These are phyloP conservation scores for Physcomitrium patens DNA, from an alignment of 225 moss, liverwort and hornwort species.

Conservation along the genomic window DNA sequence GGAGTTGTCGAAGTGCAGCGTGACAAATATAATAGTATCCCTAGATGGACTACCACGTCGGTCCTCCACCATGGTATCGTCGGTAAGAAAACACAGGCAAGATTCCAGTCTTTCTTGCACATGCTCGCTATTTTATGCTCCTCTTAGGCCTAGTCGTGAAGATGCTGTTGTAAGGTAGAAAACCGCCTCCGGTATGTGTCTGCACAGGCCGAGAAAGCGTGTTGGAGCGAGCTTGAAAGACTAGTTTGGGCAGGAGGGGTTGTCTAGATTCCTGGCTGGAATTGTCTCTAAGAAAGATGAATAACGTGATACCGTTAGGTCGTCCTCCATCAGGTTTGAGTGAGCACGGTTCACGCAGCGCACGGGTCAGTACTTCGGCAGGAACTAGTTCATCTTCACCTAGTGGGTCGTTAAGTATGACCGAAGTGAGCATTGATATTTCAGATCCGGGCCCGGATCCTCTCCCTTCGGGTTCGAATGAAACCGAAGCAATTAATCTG, in stretches of 20 bases:
- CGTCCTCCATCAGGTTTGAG: slow-evolving; percentile 14
- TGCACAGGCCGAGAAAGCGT: not conserved
- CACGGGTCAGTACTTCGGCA: not conserved
- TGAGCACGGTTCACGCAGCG: slow-evolving; percentile 2
- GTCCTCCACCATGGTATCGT: no score
- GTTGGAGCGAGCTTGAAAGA: not conserved
- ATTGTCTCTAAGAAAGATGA: slow-evolving; percentile 8
- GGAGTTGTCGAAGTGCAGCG: no score
- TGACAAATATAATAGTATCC: no score
- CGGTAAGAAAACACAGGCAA: no score
- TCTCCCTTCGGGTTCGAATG: not conserved
- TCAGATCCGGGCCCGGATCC: not conserved
- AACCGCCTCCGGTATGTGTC: not conserved
- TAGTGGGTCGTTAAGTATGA: not conserved
- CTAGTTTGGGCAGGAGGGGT: not conserved
- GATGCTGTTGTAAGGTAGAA: not conserved
- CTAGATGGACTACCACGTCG: no score
- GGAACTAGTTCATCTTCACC: not conserved
- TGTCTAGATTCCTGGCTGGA: not conserved
- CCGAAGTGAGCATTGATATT: not conserved
- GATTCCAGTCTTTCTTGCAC: no score
- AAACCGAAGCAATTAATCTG: slow-evolving; percentile 34
- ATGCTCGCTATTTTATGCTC: no score
- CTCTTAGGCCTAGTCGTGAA: no score
- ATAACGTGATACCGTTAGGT: slow-evolving; percentile 3